Percentiles rank a stretch among this genome's conserved stretches.
phyloP scores from a whole-genome alignment of 2,329 filamentous ascomycete genomes.

The Calonectria honghensis region DNA sequence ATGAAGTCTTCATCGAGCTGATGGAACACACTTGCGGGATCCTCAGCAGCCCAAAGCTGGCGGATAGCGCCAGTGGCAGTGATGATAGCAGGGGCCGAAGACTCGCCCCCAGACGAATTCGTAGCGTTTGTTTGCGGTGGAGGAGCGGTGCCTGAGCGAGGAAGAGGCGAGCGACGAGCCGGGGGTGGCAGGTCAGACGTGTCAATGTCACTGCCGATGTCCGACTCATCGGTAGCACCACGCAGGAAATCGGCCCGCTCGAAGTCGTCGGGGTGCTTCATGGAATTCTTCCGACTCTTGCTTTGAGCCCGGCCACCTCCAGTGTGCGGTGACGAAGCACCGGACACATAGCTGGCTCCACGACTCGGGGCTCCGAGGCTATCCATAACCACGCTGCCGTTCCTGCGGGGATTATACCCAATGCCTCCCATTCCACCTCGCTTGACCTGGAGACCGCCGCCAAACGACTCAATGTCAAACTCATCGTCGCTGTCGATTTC shows the following conservation, averaged over 20 bases:
- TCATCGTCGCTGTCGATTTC: conserved; percentile 99
- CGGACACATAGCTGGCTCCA: conserved; percentile 71
- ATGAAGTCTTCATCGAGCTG: conserved; percentile 97
- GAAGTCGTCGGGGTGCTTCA: conserved; percentile 65
- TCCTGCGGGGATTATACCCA: conserved; percentile 83
- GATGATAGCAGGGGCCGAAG: conserved; percentile 65
- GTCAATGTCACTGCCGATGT: conserved; percentile 79
- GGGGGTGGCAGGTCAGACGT: conserved; percentile 80
- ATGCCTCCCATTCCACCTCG: conserved; percentile 82
- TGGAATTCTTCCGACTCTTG: conserved; percentile 72
- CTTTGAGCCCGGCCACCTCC: conserved; percentile 65
- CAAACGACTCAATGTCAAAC: conserved; percentile 92
- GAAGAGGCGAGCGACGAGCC: conserved; percentile 66
- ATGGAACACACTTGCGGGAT: conserved; percentile 91
- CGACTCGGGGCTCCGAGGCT: conserved; percentile 65
- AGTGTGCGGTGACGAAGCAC: conserved; percentile 70
- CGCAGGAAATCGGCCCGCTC: conserved; percentile 76
- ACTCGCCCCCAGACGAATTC: conserved; percentile 57
- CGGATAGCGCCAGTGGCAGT: conserved; percentile 85
- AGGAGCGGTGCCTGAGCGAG: conserved; percentile 53
- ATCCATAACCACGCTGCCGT: conserved; percentile 76
- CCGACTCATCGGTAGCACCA: conserved; percentile 71
- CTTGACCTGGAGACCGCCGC: conserved; percentile 85
- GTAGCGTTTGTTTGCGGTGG: conserved; percentile 55
- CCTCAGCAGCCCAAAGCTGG: conserved; percentile 88